Conservation (phyloP, 2,329 filamentous ascomycete genomes). For the Parasarocladium wereldwijsianum region DNA sequence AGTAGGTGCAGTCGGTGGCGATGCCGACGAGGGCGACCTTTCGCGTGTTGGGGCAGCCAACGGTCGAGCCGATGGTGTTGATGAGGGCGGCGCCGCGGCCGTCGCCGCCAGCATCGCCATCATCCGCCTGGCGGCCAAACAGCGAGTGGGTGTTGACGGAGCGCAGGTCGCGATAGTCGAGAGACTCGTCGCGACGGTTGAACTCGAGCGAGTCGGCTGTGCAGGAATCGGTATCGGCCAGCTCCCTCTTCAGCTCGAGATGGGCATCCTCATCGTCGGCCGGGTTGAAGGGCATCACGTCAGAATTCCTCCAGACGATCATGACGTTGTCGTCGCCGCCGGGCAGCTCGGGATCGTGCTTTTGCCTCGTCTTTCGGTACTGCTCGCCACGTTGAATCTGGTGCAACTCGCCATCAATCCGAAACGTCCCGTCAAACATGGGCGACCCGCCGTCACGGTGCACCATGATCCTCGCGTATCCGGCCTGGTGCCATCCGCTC, state of each 20-base stretch:
- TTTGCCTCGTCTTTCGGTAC: slow-evolving; percentile 59
- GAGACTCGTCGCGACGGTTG: slow-evolving; percentile 55
- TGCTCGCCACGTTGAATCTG: slow-evolving; percentile 66
- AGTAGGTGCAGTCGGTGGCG: slow-evolving; percentile 87
- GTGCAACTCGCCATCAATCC: slow-evolving; percentile 67
- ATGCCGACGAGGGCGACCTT: slow-evolving; percentile 86
- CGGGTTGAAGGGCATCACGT: slow-evolving; percentile 35
- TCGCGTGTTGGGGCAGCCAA: slow-evolving; percentile 79
- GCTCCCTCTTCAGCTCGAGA: slow-evolving; percentile 49
- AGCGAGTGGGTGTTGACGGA: slow-evolving; percentile 49
- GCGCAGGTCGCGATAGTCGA: slow-evolving; percentile 24
- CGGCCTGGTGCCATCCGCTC: slow-evolving; percentile 60
- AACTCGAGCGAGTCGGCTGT: slow-evolving; percentile 62
- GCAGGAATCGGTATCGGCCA: slow-evolving; percentile 36
- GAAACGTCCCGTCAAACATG: slow-evolving; percentile 82
- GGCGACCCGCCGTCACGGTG: slow-evolving; percentile 62
- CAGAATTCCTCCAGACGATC: slow-evolving; percentile 86
- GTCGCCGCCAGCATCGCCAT: slow-evolving; percentile 54
- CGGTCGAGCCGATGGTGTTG: slow-evolving; percentile 62
- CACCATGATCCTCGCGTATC: slow-evolving; percentile 76
- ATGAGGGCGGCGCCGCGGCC: slow-evolving; percentile 59
- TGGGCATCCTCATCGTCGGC: slow-evolving; percentile 19
- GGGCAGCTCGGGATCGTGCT: slow-evolving; percentile 52
- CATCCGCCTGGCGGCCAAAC: slow-evolving; percentile 62
- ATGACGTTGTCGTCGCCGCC: slow-evolving; percentile 53